Conservation (phyloP, 148 eudicot species). For the Camellia japonica region DNA sequence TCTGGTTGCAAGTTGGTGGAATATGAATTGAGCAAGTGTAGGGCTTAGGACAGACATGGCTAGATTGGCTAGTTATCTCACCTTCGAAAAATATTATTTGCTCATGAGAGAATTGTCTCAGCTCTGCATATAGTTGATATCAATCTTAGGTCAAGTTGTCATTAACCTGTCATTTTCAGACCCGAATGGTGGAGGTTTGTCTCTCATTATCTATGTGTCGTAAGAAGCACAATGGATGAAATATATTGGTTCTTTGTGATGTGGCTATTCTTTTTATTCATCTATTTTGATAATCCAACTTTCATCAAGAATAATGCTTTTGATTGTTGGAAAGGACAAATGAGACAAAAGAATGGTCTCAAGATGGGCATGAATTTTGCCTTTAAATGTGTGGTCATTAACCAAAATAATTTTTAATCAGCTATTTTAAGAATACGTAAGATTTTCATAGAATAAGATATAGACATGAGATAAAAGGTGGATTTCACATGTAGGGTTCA, state of each 20-base stretch:
- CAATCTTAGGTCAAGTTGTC: not conserved
- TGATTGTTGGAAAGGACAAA: not conserved
- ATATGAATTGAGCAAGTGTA: constrained; percentile 34
- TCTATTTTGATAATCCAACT: not conserved
- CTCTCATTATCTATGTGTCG: not conserved
- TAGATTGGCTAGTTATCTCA: not conserved
- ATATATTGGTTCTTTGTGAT: constrained; percentile 12
- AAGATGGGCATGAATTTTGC: not conserved
- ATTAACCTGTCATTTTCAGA: not conserved
- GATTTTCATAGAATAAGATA: too few species aligned
- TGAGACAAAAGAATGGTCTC: not conserved
- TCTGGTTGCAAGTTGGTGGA: constrained; percentile 46
- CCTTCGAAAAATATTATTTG: not conserved
- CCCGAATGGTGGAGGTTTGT: not conserved
- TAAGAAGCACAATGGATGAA: constrained; percentile 9
- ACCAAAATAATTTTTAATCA: not conserved
- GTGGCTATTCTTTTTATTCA: constrained; percentile 10
- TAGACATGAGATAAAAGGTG: too few species aligned
- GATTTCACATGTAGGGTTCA: too few species aligned
- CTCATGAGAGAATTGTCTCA: not conserved
- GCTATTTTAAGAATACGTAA: too few species aligned
- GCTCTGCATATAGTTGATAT: not conserved
- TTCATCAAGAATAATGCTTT: not conserved
- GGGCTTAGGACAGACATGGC: constrained; percentile 25
- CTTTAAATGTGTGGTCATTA: constrained; percentile 10